Percentiles rank a stretch among this genome's conserved stretches.
phyloP scores from a whole-genome alignment of 306 rosid genomes.

The Vigna nakashimae region DNA sequence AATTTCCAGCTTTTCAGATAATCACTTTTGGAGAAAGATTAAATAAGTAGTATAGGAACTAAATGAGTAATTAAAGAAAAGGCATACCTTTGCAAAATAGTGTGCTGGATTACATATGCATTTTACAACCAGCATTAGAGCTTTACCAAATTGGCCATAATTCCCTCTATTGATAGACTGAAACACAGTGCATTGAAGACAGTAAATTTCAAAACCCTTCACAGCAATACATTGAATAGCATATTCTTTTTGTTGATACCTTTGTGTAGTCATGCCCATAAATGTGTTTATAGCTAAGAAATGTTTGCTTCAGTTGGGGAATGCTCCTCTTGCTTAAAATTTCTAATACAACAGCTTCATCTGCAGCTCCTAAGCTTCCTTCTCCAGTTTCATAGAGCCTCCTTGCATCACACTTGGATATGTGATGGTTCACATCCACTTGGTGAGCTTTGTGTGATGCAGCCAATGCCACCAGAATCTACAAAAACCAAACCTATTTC shows the following conservation, averaged over 20 bases:
- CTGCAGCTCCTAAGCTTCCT: conserved; percentile 55
- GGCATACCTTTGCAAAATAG: conserved; percentile 64
- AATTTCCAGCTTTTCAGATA: not conserved
- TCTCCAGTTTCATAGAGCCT: conserved; percentile 76
- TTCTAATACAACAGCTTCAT: conserved; percentile 73
- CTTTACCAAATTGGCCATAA: conserved; percentile 60
- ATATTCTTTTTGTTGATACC: conserved; percentile 42
- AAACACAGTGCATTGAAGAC: conserved; percentile 24
- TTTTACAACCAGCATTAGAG: conserved; percentile 54
- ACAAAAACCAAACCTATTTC: conserved; percentile 30
- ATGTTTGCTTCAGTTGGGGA: conserved; percentile 70
- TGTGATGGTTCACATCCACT: conserved; percentile 65
- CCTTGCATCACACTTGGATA: conserved; percentile 76
- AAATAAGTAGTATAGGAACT: too few relatives aligned
- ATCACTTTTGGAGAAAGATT: not conserved
- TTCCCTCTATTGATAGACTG: conserved; percentile 59
- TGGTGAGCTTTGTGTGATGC: conserved; percentile 85
- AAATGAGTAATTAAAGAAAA: not conserved
- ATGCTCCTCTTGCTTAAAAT: conserved; percentile 77
- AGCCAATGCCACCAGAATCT: conserved; percentile 75
- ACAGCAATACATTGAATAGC: conserved; percentile 3
- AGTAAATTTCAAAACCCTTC: conserved; percentile 18
- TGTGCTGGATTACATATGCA: conserved; percentile 62
- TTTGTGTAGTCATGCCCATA: conserved; percentile 75
- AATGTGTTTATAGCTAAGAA: conserved; percentile 72